These are phyloP conservation scores for Lagenaria siceraria DNA, from an alignment of 306 rosid species.

Conservation along the genomic window DNA sequence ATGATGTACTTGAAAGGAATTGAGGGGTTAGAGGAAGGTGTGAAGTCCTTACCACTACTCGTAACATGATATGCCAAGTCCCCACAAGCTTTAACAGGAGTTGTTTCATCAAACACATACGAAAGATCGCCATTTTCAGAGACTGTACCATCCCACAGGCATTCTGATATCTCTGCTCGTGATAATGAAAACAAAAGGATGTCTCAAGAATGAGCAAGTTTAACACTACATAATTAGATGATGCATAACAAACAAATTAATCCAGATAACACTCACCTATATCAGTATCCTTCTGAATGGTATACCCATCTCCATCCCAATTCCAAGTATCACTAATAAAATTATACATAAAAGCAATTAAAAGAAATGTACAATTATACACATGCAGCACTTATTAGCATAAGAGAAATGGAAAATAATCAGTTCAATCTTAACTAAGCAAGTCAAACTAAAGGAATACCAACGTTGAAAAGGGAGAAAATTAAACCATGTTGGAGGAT, in stretches of 20 bases:
- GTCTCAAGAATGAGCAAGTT: conserved; percentile 6
- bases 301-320: conserved; percentile 39
- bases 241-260: neutral
- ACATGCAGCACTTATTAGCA: neutral
- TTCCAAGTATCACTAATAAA: conserved; percentile 40
- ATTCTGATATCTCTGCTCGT: conserved; percentile 34
- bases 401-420: neutral
- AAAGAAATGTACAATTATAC: neutral
- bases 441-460: neutral
- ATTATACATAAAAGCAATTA: conserved; percentile 4
- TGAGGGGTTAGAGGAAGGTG: neutral
- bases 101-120: conserved; percentile 61
- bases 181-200: conserved; percentile 11
- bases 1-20: neutral
- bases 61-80: conserved; percentile 44
- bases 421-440: neutral
- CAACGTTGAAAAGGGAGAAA: neutral
- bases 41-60: conserved; percentile 24
- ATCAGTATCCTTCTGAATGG: conserved; percentile 28
- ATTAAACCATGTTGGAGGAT: neutral
- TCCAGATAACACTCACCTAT: conserved; percentile 24
- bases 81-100: conserved; percentile 83
- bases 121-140: conserved; percentile 53
- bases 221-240: neutral
- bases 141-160: conserved; percentile 51